Conservation (phyloP, 108 stramenopile species). For the Parietichytrium sp. region DNA sequence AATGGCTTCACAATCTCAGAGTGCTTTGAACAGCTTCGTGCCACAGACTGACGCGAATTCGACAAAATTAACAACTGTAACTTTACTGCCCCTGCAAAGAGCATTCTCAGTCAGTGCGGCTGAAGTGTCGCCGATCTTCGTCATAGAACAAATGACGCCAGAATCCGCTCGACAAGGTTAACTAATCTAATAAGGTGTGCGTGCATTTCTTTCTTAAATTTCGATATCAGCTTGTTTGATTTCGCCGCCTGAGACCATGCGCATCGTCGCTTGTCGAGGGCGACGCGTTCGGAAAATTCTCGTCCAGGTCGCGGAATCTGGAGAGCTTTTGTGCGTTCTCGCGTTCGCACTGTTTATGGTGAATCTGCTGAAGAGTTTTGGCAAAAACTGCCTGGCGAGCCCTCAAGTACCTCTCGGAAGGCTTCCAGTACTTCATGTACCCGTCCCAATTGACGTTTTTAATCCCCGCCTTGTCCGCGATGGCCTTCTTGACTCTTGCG, state of each 20-base stretch:
- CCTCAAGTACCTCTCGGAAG: constrained; percentile 22
- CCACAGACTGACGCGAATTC: too few relatives aligned
- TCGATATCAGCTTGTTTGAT: too few relatives aligned
- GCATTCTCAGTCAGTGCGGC: too few relatives aligned
- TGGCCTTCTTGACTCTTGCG: constrained; percentile 34
- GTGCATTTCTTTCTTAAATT: too few relatives aligned
- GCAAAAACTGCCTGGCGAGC: not conserved
- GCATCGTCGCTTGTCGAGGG: not conserved
- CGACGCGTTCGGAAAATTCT: not conserved
- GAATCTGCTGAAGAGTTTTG: not conserved
- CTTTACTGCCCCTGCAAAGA: too few relatives aligned
- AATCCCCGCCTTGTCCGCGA: constrained; percentile 23
- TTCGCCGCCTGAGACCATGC: not conserved
- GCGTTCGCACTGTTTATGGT: not conserved
- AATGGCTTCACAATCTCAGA: too few relatives aligned
- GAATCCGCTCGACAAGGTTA: too few relatives aligned
- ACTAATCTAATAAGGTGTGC: too few relatives aligned
- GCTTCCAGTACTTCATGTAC: constrained; percentile 49
- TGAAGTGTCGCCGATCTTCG: too few relatives aligned
- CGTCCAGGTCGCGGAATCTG: not conserved
- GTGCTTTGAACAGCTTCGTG: too few relatives aligned
- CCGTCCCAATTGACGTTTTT: constrained; percentile 47
- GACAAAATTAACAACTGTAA: too few relatives aligned
- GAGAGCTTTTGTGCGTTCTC: not conserved
- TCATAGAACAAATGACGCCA: too few relatives aligned